These are phyloP conservation scores for Termitomyces heimii DNA, from an alignment of 768 basidiomycete genomes.

Conservation along the genomic window DNA sequence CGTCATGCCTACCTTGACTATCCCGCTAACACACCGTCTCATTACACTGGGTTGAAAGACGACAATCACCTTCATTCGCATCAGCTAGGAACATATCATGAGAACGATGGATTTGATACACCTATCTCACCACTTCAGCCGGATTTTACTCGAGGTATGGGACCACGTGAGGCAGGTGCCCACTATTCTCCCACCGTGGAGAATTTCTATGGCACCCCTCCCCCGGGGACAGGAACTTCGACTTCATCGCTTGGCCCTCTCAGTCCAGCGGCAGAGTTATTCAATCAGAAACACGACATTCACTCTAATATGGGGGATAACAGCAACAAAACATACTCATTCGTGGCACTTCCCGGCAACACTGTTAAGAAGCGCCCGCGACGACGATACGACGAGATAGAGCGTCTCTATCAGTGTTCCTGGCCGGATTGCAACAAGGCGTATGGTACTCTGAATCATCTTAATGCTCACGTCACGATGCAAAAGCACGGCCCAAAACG, in stretches of 20 bases:
- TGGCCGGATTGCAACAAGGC: slow-evolving; percentile 75
- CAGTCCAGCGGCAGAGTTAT: slow-evolving; percentile 21
- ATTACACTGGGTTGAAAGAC: slow-evolving; percentile 29
- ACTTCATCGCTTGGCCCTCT: slow-evolving; percentile 37
- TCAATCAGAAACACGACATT: slow-evolving; percentile 20
- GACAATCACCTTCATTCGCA: slow-evolving; percentile 22
- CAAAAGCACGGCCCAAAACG: slow-evolving; percentile 92
- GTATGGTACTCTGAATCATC: slow-evolving; percentile 93
- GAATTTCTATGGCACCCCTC: slow-evolving; percentile 54
- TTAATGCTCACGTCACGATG: slow-evolving; percentile 98
- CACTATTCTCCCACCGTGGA: slow-evolving; percentile 43
- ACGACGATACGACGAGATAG: slow-evolving; percentile 90
- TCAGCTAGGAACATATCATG: slow-evolving; percentile 26
- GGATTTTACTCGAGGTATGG: slow-evolving; percentile 39
- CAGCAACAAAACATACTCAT: slow-evolving; percentile 72
- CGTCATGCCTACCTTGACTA: slow-evolving; percentile 33
- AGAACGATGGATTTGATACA: slow-evolving; percentile 32
- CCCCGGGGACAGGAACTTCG: slow-evolving; percentile 58
- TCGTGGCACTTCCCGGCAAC: slow-evolving; percentile 77
- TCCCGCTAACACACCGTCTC: slow-evolving; percentile 21
- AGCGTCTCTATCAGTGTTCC: slow-evolving; percentile 85
- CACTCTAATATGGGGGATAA: slow-evolving; percentile 26
- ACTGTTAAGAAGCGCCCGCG: slow-evolving; percentile 80
- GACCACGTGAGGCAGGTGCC: slow-evolving; percentile 19
- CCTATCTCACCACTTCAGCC: slow-evolving; percentile 52